Conservation (phyloP, 768 basidiomycete species). For the Gloeophyllum trabeum region DNA sequence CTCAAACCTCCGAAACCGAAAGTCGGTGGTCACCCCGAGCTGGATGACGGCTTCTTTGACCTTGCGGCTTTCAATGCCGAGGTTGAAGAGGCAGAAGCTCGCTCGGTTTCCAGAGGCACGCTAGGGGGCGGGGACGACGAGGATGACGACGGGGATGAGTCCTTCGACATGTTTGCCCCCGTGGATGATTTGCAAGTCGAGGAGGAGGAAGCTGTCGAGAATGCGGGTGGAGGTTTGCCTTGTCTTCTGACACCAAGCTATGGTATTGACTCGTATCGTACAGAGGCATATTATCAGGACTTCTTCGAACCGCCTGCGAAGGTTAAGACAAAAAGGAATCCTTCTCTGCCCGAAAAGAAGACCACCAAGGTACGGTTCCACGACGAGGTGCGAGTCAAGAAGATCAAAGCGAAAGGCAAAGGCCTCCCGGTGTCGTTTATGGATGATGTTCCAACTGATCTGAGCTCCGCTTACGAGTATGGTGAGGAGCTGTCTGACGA, state of each 20-base stretch:
- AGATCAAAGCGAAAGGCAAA: constrained; percentile 64
- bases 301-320: constrained; percentile 63
- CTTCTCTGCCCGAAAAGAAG: constrained; percentile 11
- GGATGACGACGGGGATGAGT: constrained; percentile 43
- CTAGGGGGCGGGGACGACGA: constrained; percentile 38
- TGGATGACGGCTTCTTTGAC: constrained; percentile 90
- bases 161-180: constrained; percentile 56
- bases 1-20: constrained; percentile 11
- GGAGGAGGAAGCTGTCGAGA: constrained; percentile 26
- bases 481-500: constrained; percentile 16
- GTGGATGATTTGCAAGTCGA: constrained; percentile 35
- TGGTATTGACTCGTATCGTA: constrained; percentile 1
- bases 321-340: constrained; percentile 12
- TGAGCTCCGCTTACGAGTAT: constrained; percentile 23
- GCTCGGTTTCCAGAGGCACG: constrained; percentile 44
- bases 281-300: constrained; percentile 62
- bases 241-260: constrained; percentile 1
- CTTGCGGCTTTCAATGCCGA: constrained; percentile 82
- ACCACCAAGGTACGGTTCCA: constrained; percentile 62
- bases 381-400: constrained; percentile 73
- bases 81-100: constrained; percentile 68
- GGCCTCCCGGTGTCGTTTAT: constrained; percentile 39
- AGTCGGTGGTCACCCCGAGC: constrained; percentile 26
- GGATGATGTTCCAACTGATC: constrained; percentile 21
- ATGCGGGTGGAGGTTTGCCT: constrained; percentile 27